A percentile compares a stretch with the other conserved stretches of the same genome.
Evolutionary conservation across 192 early-diverging fungal genomes (phyloP).

Genomic region (Gonapodya prolifera): DNA sequence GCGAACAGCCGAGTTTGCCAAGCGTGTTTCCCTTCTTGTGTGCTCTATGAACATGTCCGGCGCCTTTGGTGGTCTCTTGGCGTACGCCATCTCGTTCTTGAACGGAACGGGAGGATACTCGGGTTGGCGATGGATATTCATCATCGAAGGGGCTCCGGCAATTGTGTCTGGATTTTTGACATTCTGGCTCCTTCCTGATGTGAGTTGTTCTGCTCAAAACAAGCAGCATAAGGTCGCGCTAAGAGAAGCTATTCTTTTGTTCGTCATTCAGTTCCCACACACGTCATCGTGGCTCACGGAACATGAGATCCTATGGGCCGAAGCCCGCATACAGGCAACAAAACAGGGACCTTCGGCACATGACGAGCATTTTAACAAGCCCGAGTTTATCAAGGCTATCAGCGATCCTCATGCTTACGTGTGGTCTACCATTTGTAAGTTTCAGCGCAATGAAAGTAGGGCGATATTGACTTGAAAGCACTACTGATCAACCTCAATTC

Average conservation of each 20-base stretch:
- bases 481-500: too few relatives aligned
- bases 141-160: background rate
- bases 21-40: too few relatives aligned
- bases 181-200: background rate
- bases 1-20: too few relatives aligned
- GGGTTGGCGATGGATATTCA: background rate
- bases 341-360: background rate
- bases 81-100: background rate
- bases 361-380: background rate
- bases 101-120: background rate
- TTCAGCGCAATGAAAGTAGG: background rate
- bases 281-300: background rate
- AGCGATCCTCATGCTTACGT: background rate
- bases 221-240: background rate
- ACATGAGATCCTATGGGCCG: background rate
- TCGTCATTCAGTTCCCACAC: background rate
- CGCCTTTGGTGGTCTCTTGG: background rate
- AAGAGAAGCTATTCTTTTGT: background rate
- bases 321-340: background rate
- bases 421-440: background rate
- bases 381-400: background rate
- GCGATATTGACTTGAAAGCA: too few relatives aligned
- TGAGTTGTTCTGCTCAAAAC: background rate
- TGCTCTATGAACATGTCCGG: background rate
- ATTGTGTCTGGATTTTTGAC: background rate